Evolutionary conservation across 1,284 basidiomycete genomes (phyloP).

Genomic region (Ustilago lituana): DNA sequence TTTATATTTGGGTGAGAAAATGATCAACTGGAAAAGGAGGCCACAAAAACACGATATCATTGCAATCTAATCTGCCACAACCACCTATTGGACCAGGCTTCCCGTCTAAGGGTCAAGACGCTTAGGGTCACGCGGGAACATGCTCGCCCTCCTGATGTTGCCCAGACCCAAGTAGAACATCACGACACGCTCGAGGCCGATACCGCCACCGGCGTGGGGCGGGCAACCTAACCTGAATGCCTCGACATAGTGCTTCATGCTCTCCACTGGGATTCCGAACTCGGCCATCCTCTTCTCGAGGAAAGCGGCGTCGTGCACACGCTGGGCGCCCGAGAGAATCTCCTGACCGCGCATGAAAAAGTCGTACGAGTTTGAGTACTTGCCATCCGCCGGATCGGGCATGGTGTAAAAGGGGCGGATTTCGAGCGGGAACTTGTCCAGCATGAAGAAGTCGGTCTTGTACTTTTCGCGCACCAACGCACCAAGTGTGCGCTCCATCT

Average conservation of each 20-base stretch:
- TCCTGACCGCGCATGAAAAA: slow-evolving; percentile 99
- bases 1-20: too few species aligned
- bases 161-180: slow-evolving; percentile 79
- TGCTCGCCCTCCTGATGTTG: slow-evolving; percentile 90
- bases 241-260: slow-evolving; percentile 90
- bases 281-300: slow-evolving; percentile 83
- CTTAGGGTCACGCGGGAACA: slow-evolving; percentile 80
- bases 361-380: slow-evolving; percentile 95
- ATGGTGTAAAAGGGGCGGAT: slow-evolving; percentile 68
- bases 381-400: slow-evolving; percentile 61
- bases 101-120: slow-evolving; percentile 61
- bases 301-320: slow-evolving; percentile 88
- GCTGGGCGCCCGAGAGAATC: slow-evolving; percentile 95
- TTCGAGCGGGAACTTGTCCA: slow-evolving; percentile 66
- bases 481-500: slow-evolving; percentile 63
- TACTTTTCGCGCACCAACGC: slow-evolving; percentile 65
- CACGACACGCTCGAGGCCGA: slow-evolving; percentile 86
- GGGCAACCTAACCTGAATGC: slow-evolving; percentile 93
- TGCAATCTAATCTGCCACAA: too few species aligned
- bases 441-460: slow-evolving; percentile 66
- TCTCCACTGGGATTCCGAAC: slow-evolving; percentile 79
- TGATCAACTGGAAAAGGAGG: too few species aligned
- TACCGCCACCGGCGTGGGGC: slow-evolving; percentile 75
- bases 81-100: too few species aligned
- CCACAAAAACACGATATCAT: too few species aligned